Percentiles rank a stretch among this genome's conserved stretches.
phyloP scores from a whole-genome alignment of 2,329 filamentous ascomycete species.

The Clarireedia homoeocarpa region DNA sequence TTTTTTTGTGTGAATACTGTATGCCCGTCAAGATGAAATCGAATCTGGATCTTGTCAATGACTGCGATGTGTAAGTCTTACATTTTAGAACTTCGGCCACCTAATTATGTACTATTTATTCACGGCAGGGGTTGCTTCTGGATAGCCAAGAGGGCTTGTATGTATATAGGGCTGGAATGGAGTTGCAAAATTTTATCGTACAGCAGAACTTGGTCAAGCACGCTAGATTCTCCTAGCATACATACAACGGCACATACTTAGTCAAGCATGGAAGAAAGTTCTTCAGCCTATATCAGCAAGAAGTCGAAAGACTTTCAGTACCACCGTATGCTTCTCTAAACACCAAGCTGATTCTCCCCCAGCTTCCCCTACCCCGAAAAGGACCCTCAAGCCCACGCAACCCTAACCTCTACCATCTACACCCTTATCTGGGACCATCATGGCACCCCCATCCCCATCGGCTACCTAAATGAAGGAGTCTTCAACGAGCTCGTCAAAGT shows the following conservation, averaged over 20 bases:
- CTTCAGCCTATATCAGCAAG: background rate
- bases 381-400: constrained; percentile 47
- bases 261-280: background rate
- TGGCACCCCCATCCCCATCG: constrained; percentile 53
- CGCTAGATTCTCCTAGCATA: too few relatives aligned
- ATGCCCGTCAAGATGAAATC: constrained; percentile 18
- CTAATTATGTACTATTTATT: background rate
- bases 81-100: background rate
- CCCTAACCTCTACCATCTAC: constrained; percentile 54
- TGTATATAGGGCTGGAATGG: background rate
- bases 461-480: constrained; percentile 48
- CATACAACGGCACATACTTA: background rate
- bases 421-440: constrained; percentile 53
- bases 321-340: background rate
- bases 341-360: constrained; percentile 8
- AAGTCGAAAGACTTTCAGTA: background rate
- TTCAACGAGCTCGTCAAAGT: constrained; percentile 40
- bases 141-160: background rate
- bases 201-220: too few relatives aligned
- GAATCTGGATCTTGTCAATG: constrained; percentile 45
- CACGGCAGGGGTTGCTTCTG: background rate
- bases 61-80: constrained; percentile 45
- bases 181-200: too few relatives aligned
- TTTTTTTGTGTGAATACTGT: too few relatives aligned
- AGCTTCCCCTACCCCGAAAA: constrained; percentile 73